Base-by-base conservation (phyloP, 768 basidiomycete species). In the Auricularia cornea region DNA sequence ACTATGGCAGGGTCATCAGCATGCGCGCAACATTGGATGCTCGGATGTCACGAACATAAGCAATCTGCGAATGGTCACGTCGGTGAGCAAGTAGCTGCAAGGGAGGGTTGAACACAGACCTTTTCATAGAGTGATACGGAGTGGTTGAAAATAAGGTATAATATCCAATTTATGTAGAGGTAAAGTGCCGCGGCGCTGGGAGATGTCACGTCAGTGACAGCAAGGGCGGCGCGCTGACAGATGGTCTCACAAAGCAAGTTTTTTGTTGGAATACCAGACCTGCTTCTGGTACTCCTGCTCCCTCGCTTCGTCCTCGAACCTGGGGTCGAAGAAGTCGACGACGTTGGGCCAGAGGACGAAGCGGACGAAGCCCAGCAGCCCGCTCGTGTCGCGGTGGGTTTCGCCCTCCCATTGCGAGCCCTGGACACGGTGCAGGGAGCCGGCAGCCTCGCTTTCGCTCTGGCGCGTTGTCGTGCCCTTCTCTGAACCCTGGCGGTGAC, bases 261-360 rank as follows among this genome's bases (percentile, higher is more conserved):
- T 60, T 51, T 71, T 71, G 64, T 30, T 65, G 0, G 67, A 65
- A 64, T 70, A 68, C 70, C 70, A 71, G 44, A 23, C 59, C 62
- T 67, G 67, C 26, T 57, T 69, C 59, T 68, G 69, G 60, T 57
- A 71, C 33, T 71, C 70, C 32, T 59, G 59, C 60, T 71, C 70
- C 6, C 63, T 63, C 6, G 54, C 23, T 64, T 68, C 65, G 61
- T 66, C 69, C 52, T 67, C 69, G 32, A 70, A 70, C 10, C 60
- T 63, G 57, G 65, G 68, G 12, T 57, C 28, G 30, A 57, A 32
- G 28, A 57, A 57, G 28, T 57, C 23, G 26, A 26, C 23, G 8
- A 57, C 12, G 11, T 57, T 14, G 26, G 54, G 26, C 54, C 54
- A 57, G 11, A 65, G 69, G 64, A 64, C 67, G 11, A 59, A 52